phyloP scores from a whole-genome alignment of 257 asterid species.

The Solanum piurae region DNA sequence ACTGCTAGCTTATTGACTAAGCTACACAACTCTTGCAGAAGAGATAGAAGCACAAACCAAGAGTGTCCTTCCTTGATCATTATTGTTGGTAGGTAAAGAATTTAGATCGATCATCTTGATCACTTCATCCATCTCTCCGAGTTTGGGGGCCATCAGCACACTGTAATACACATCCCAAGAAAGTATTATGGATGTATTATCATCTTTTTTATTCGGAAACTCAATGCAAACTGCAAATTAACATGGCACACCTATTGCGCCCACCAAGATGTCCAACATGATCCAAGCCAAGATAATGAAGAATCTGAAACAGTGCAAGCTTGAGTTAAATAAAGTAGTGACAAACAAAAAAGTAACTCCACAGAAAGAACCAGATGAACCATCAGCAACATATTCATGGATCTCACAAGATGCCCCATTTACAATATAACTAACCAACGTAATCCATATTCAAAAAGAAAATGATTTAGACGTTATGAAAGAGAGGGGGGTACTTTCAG shows the following conservation, averaged over 20 bases:
- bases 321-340: constrained; percentile 5
- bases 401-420: neutral
- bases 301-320: constrained; percentile 53
- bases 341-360: neutral
- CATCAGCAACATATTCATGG: neutral
- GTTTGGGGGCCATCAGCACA: constrained; percentile 73
- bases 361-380: neutral
- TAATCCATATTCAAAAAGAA: neutral
- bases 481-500: neutral
- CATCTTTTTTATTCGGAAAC: neutral
- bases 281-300: constrained; percentile 95
- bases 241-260: constrained; percentile 48
- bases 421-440: neutral
- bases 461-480: neutral
- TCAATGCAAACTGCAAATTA: neutral
- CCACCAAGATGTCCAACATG: constrained; percentile 96
- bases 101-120: constrained; percentile 51
- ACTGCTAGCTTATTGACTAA: constrained; percentile 22
- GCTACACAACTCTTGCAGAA: neutral
- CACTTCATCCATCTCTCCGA: constrained; percentile 81
- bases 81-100: constrained; percentile 24
- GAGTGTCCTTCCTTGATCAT: constrained; percentile 58
- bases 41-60: constrained; percentile 85
- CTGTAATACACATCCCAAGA: constrained; percentile 24
- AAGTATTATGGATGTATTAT: neutral